Base-by-base conservation (phyloP, 1,284 basidiomycete species). In the Heliocybe sulcata region DNA sequence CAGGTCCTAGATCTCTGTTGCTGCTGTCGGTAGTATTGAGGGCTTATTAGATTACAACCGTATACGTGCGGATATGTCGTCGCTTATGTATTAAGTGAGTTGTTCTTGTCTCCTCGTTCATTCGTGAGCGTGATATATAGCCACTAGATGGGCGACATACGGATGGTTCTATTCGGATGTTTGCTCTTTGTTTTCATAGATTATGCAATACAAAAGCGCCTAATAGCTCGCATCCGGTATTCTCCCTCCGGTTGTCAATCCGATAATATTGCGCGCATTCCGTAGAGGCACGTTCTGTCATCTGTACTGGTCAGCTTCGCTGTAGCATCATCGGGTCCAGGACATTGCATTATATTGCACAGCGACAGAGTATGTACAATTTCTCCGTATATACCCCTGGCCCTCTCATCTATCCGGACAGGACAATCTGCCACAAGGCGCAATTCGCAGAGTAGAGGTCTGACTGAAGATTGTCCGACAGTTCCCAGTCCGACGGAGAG, bases 1-100 rank as follows among this genome's bases (percentile, higher is more conserved):
- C 59, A 56, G 3, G 12, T 52, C 55, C 27, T 62, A 92, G 86
- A 79, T 95, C 62, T 84, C 92, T 3, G 72, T 94, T 51, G 87
- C 92, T 51, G 90, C 90, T 55, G 71, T 93, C 57, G 95, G 95
- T 59, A 84, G 83, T 61, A 80, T 88, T 53, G 96, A 98, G 66
- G 94, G 95, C 69, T 79, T 98, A 50, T 73, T 90, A 52, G 89
- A 91, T 68, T 91, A 91, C 75, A 90, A 85, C 75, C 85, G 88
- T 67, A 80, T 91, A 65, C 85, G 89, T 57, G 70, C 81, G 33
- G 89, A 91, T 64, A 91, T 85, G 85, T 90, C 89, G 45, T 90
- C 87, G 33, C 73, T 92, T 77, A 62, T 81, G 58, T 87, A 85
- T 72, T 92, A 81, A 76, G 60, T 29, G 47, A 49, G 38, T n/a